Percentiles rank a stretch among this genome's conserved stretches.
These are phyloP conservation scores for Leccinum obscurum DNA, from an alignment of 768 basidiomycete genomes.

Conservation along the genomic window DNA sequence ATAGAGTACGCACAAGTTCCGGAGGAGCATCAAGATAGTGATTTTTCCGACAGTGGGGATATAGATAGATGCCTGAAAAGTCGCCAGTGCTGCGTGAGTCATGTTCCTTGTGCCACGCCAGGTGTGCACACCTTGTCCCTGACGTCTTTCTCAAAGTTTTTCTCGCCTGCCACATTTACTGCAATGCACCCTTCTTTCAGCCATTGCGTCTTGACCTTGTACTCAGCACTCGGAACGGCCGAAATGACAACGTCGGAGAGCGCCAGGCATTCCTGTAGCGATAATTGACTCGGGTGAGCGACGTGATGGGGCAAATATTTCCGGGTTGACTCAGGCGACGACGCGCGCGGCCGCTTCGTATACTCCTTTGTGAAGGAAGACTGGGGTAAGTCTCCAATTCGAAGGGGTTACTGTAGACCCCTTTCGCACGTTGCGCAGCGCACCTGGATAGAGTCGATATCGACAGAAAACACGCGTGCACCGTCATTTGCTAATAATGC, in stretches of 20 bases:
- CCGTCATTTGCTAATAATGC: slow-evolving; percentile 96
- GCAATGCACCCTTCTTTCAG: slow-evolving; percentile 95
- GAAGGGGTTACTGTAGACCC: neutral
- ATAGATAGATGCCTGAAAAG: slow-evolving; percentile 77
- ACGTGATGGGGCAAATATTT: slow-evolving; percentile 85
- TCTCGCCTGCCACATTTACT: slow-evolving; percentile 90
- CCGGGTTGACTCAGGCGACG: slow-evolving; percentile 39
- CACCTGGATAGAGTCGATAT: slow-evolving; percentile 92
- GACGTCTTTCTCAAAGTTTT: slow-evolving; percentile 94
- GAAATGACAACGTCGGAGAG: slow-evolving; percentile 92
- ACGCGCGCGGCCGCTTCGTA: slow-evolving; percentile 76
- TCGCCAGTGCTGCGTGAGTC: slow-evolving; percentile 10
- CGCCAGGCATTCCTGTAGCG: slow-evolving; percentile 77
- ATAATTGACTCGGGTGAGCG: slow-evolving; percentile 64
- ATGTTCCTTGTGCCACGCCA: neutral
- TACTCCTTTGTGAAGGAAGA: slow-evolving; percentile 58
- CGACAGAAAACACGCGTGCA: slow-evolving; percentile 91
- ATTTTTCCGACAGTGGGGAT: slow-evolving; percentile 97
- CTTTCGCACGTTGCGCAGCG: slow-evolving; percentile 23
- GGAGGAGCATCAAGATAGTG: slow-evolving; percentile 95
- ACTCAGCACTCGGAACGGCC: slow-evolving; percentile 81
- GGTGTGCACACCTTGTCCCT: slow-evolving; percentile 74
- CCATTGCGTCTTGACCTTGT: slow-evolving; percentile 87
- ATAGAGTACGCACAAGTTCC: slow-evolving; percentile 73
- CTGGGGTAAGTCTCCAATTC: slow-evolving; percentile 1